Evolutionary conservation across 1,284 basidiomycete genomes (phyloP).

Genomic region (Hypsizygus ulmarius): DNA sequence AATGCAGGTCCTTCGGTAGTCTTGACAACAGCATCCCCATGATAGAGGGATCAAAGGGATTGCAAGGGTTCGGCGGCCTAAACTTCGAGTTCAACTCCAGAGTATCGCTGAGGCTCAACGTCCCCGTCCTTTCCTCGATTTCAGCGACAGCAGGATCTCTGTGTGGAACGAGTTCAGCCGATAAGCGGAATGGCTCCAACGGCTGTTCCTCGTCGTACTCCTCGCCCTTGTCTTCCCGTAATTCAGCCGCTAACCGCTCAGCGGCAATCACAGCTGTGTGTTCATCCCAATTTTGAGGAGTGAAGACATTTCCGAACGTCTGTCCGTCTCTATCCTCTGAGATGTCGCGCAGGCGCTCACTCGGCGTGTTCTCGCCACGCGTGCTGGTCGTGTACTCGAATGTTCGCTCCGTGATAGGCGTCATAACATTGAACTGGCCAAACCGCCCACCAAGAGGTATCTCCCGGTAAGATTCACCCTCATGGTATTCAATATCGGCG

Average conservation of each 20-base stretch:
- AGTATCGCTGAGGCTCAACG: slow-evolving; percentile 61
- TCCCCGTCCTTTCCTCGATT: slow-evolving; percentile 56
- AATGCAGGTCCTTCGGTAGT: slow-evolving; percentile 62
- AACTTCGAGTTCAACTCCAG: slow-evolving; percentile 60
- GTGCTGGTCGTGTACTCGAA: slow-evolving; percentile 77
- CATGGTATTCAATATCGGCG: slow-evolving; percentile 34
- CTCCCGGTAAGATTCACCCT: slow-evolving; percentile 36
- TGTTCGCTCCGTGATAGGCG: slow-evolving; percentile 92
- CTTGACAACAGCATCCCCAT: slow-evolving; percentile 67
- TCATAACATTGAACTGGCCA: slow-evolving; percentile 85
- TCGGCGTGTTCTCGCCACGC: slow-evolving; percentile 46
- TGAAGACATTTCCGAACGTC: slow-evolving; percentile 23
- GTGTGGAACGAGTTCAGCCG: slow-evolving; percentile 27
- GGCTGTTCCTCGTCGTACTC: slow-evolving; percentile 26
- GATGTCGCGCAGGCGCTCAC: slow-evolving; percentile 29
- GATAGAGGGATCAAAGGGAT: slow-evolving; percentile 76
- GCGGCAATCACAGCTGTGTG: slow-evolving; percentile 53
- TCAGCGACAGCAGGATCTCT: slow-evolving; percentile 25
- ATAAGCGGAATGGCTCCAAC: slow-evolving; percentile 29
- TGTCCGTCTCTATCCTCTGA: slow-evolving; percentile 26
- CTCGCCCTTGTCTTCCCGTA: slow-evolving; percentile 35
- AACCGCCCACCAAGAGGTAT: slow-evolving; percentile 70
- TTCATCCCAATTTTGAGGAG: slow-evolving; percentile 31
- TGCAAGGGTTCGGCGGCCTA: slow-evolving; percentile 83
- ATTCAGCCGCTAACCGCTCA: slow-evolving; percentile 52